A percentile compares a stretch with the other conserved stretches of the same genome.
phyloP scores from a whole-genome alignment of 2,329 filamentous ascomycete species.

The Uncinocarpus reesii region DNA sequence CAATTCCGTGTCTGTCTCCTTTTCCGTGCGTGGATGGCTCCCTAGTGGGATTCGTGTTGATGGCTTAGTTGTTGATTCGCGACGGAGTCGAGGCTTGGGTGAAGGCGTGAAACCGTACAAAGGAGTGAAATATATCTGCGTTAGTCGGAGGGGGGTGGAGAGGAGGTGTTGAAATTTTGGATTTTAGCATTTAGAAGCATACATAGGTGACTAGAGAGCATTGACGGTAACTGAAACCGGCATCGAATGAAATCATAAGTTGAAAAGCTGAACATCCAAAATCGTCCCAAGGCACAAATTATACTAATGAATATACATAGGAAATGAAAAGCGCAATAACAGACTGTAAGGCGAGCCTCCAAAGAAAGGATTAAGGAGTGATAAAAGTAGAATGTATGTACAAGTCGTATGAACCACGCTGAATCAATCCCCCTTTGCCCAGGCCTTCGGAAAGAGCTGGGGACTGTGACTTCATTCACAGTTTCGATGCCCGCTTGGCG shows the following conservation, averaged over 20 bases:
- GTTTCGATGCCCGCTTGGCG: conserved; percentile 29
- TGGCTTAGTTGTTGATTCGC: conserved; percentile 52
- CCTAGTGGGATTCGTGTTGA: conserved; percentile 56
- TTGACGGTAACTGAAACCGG: neutral
- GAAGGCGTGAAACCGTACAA: conserved; percentile 92
- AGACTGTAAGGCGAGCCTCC: no score
- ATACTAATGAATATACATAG: no score
- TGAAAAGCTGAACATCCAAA: no score
- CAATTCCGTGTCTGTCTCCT: conserved; percentile 61
- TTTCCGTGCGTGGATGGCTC: conserved; percentile 52
- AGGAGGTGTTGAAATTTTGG: conserved; percentile 26
- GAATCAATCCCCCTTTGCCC: no score
- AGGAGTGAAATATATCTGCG: conserved; percentile 91
- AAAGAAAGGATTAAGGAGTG: no score
- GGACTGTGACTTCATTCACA: conserved; percentile 17
- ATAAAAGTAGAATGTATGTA: no score
- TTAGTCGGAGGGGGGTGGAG: conserved; percentile 48
- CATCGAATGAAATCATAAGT: neutral
- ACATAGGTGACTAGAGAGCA: neutral
- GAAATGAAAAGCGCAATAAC: no score
- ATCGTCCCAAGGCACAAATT: no score
- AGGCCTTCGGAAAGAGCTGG: neutral
- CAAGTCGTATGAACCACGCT: no score
- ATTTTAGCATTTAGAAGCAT: neutral
- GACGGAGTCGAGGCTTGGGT: conserved; percentile 73